Conservation (phyloP, 2,329 filamentous ascomycete genomes). For the Phoma sp. region DNA sequence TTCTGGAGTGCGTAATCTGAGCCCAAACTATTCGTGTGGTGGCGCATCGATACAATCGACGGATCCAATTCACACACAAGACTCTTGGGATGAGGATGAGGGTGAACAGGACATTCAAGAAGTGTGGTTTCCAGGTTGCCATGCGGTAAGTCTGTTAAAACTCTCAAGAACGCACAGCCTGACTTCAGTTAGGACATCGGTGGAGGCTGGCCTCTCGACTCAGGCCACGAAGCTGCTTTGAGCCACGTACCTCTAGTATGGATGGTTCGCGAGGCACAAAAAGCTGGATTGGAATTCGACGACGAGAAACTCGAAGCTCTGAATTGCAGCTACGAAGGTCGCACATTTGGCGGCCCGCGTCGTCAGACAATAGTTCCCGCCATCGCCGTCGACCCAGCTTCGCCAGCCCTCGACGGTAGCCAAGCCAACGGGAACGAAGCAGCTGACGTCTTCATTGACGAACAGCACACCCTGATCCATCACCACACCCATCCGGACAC, state of each 20-base stretch:
- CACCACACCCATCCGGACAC: constrained; percentile 31
- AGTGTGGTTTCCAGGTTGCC: constrained; percentile 80
- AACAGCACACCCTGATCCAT: constrained; percentile 22
- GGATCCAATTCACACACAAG: constrained; percentile 30
- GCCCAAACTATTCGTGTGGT: constrained; percentile 34
- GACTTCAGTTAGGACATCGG: constrained; percentile 65
- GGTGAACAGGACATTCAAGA: constrained; percentile 76
- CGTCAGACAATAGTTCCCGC: constrained; percentile 30
- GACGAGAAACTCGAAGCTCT: constrained; percentile 69
- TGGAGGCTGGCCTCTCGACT: constrained; percentile 70
- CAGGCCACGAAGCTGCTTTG: constrained; percentile 63
- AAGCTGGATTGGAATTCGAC: constrained; percentile 75
- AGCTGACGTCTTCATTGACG: constrained; percentile 18
- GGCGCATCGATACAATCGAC: constrained; percentile 43
- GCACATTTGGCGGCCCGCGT: not conserved
- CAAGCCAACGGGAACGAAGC: not conserved
- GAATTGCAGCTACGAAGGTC: constrained; percentile 60
- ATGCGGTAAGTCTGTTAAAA: constrained; percentile 56
- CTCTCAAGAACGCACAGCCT: not conserved
- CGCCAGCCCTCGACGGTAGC: constrained; percentile 18
- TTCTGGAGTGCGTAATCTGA: constrained; percentile 40
- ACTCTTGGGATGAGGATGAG: constrained; percentile 45
- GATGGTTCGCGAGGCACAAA: constrained; percentile 70
- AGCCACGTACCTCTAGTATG: constrained; percentile 73
- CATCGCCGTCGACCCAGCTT: constrained; percentile 43